Evolutionary conservation across 192 early-diverging fungal genomes (phyloP).

Genomic region (Coemansia reversa): DNA sequence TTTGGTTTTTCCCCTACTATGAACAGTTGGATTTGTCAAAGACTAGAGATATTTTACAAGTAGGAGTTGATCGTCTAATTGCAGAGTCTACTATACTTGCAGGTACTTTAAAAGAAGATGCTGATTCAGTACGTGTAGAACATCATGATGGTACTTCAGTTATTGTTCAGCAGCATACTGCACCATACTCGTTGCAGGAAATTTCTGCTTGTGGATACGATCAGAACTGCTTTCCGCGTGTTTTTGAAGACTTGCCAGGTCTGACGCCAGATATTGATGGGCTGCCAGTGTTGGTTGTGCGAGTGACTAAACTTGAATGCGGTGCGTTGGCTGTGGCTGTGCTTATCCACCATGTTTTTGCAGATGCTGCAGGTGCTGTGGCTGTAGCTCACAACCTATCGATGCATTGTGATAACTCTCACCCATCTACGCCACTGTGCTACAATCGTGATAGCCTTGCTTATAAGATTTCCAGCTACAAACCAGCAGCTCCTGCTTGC

Average conservation of each 20-base stretch:
- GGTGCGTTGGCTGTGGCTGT: constrained; percentile 13
- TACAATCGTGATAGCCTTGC: too few relatives aligned
- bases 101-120: constrained; percentile 10
- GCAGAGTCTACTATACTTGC: constrained; percentile 13
- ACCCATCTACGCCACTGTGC: too few relatives aligned
- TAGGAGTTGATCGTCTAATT: constrained; percentile 10
- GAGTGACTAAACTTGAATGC: constrained; percentile 5
- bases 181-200: constrained; percentile 1
- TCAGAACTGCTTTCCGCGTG: constrained; percentile 14
- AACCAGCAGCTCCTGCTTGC: too few relatives aligned
- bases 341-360: constrained; percentile 18
- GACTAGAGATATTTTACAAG: not conserved
- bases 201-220: constrained; percentile 12
- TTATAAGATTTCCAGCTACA: too few relatives aligned
- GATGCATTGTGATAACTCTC: not conserved
- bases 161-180: not conserved
- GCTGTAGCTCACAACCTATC: constrained; percentile 11
- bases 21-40: not conserved
- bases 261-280: constrained; percentile 10
- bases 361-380: constrained; percentile 10
- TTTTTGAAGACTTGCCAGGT: constrained; percentile 11
- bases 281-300: constrained; percentile 12
- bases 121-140: constrained; percentile 1
- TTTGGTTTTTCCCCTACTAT: constrained; percentile 19
- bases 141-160: not conserved